These are phyloP conservation scores for Lyophyllum semitale DNA, from an alignment of 768 basidiomycete genomes.

Conservation along the genomic window DNA sequence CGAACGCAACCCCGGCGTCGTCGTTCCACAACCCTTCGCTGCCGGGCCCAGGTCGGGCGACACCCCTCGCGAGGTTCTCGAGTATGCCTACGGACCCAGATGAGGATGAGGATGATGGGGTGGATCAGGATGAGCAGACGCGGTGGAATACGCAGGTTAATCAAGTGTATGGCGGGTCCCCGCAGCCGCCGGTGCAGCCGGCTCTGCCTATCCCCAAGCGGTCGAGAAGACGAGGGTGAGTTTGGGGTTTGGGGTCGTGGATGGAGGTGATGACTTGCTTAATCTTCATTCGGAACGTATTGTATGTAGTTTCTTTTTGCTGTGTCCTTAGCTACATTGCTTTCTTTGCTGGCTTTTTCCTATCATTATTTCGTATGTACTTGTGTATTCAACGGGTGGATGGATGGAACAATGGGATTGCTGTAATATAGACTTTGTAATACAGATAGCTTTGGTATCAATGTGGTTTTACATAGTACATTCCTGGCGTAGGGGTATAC, in stretches of 20 bases:
- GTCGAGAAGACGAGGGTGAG: too few relatives aligned
- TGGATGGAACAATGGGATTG: too few relatives aligned
- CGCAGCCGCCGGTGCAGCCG: not conserved
- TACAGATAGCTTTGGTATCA: too few relatives aligned
- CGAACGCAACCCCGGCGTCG: not conserved
- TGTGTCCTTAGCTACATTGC: not conserved
- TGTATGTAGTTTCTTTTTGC: not conserved
- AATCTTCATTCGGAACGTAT: not conserved
- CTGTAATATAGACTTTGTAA: too few relatives aligned
- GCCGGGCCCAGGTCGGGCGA: not conserved
- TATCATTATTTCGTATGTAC: slow-evolving; percentile 1
- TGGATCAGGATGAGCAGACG: slow-evolving; percentile 1
- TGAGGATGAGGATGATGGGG: not conserved
- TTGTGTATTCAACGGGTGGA: not conserved
- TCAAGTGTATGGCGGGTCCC: not conserved
- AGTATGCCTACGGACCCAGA: not conserved
- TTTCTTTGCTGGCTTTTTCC: not conserved
- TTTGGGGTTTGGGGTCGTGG: not conserved
- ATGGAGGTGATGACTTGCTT: too few relatives aligned
- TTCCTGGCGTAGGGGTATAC: too few relatives aligned
- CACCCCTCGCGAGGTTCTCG: not conserved
- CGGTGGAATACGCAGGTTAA: not conserved
- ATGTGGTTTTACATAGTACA: too few relatives aligned
- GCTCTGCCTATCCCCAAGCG: not conserved
- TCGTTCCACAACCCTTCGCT: not conserved